These are phyloP conservation scores for Warburgia ugandensis DNA, from an alignment of 164 flowering plant species.

Conservation along the genomic window DNA sequence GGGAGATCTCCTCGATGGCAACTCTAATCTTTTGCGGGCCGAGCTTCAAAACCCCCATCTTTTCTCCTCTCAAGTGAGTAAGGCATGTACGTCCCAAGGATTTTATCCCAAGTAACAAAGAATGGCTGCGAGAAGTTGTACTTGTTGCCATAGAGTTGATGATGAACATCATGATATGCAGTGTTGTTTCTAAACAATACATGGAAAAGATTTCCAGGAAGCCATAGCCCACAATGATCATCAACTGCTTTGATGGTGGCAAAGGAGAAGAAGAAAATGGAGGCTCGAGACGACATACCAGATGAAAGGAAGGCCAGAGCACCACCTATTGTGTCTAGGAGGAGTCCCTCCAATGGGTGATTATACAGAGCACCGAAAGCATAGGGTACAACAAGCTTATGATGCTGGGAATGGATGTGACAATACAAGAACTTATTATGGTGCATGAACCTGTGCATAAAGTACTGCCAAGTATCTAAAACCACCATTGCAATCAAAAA, in stretches of 20 bases:
- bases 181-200: constrained; percentile 72
- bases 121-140: constrained; percentile 96
- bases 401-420: constrained; percentile 91
- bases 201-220: constrained; percentile 89
- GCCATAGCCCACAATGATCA: constrained; percentile 93
- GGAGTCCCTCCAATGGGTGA: constrained; percentile 88
- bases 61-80: constrained; percentile 65
- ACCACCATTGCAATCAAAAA: constrained; percentile 71
- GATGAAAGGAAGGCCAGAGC: constrained; percentile 82
- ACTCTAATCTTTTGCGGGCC: constrained; percentile 43
- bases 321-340: constrained; percentile 84
- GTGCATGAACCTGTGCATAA: constrained; percentile 95
- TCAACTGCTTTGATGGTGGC: constrained; percentile 93
- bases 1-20: too few relatives aligned
- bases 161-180: constrained; percentile 96
- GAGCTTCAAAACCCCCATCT: constrained; percentile 80
- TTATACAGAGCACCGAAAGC: constrained; percentile 94
- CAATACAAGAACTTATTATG: constrained; percentile 85
- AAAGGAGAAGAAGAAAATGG: constrained; percentile 95
- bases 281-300: constrained; percentile 86
- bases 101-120: constrained; percentile 82
- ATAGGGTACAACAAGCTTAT: constrained; percentile 88
- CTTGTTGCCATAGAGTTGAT: constrained; percentile 86
- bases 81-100: constrained; percentile 95
- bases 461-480: constrained; percentile 93